Evolutionary conservation across 2,329 filamentous ascomycete genomes (phyloP), one percentile per base, ranked within the genome.

Genomic region (Nemania serpens): DNA sequence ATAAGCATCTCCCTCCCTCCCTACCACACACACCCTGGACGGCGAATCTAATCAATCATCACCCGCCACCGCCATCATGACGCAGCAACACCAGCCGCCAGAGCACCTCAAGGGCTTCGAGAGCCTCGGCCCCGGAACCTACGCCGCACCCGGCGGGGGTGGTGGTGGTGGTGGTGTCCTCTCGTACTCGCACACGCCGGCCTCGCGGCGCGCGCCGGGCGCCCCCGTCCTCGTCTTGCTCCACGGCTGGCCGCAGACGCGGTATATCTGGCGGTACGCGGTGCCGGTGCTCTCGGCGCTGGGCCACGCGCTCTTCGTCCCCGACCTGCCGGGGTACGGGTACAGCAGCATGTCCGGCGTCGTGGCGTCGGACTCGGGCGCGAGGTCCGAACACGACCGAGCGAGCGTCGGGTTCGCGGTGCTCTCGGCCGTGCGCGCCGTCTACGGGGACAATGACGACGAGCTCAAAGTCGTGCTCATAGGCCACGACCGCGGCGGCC

Each of bases 241-340:
- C 3, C 64, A 64, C 53, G 64, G 64, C 43, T 66, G 62, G 61
- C 64, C 62, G 43, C 61, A 66, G 18, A 58, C 56, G 17, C 50
- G 58, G 34, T 64, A 62, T 33, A 64, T 66, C 12, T 64, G 62
- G 64, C 59, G 64, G 4, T 64, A 64, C 52, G 61, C 54, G 5
- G 54, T 66, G 13, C 59, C 64, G 15, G 17, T 58, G 17, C 64
- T 64, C 11, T 55, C 49, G 12, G 45, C 46, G 37, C 17, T 12
- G 9, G 62, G 64, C 22, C 34, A 58, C 52, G 53, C 58, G 20
- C 56, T 64, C 50, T 64, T 66, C 43, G 58, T 62, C 18, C 64
- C 62, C 5, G 62, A 64, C 50, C 37, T 64, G 52, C 64, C 64
- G 2, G 62, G 64, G 13, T 64, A 66, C 20, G 64, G 62, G 22